A percentile compares a stretch with the other conserved stretches of the same genome.
These are phyloP conservation scores for Biscogniauxia sp. DNA, from an alignment of 2,329 filamentous ascomycete species.

Conservation along the genomic window DNA sequence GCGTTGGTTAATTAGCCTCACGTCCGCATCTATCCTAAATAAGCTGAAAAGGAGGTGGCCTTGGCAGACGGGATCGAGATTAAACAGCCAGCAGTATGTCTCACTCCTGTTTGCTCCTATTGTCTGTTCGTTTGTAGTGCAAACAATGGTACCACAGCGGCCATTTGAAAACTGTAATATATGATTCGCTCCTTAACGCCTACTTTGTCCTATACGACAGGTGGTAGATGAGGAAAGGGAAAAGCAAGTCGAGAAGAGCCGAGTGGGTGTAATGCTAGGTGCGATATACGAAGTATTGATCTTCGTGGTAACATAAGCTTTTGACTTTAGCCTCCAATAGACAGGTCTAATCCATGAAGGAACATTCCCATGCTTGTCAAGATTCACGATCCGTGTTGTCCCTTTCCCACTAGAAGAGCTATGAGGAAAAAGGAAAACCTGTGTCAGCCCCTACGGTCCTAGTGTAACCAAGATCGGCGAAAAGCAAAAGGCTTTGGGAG, in stretches of 20 bases:
- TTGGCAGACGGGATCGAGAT: background rate
- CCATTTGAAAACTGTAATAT: background rate
- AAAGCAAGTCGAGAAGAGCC: background rate
- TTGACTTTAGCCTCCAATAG: background rate
- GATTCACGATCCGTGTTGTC: background rate
- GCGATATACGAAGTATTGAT: background rate
- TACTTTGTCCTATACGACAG: background rate
- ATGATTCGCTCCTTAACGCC: background rate
- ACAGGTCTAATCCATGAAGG: background rate
- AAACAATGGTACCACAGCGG: background rate
- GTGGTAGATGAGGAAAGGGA: background rate
- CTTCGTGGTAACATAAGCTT: background rate
- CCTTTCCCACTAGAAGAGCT: background rate
- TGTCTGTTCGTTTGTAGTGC: background rate
- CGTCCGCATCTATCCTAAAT: background rate
- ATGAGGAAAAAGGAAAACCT: background rate
- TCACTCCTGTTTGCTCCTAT: background rate
- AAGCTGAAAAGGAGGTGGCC: background rate
- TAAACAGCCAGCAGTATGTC: background rate
- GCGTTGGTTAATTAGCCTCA: background rate
- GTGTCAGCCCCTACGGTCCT: background rate
- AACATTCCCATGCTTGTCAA: background rate
- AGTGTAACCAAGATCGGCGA: background rate
- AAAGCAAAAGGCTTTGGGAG: background rate
- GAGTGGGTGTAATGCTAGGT: background rate